phyloP scores from a whole-genome alignment of 1,139 yeast species.

The Debaryomyces sp. region DNA sequence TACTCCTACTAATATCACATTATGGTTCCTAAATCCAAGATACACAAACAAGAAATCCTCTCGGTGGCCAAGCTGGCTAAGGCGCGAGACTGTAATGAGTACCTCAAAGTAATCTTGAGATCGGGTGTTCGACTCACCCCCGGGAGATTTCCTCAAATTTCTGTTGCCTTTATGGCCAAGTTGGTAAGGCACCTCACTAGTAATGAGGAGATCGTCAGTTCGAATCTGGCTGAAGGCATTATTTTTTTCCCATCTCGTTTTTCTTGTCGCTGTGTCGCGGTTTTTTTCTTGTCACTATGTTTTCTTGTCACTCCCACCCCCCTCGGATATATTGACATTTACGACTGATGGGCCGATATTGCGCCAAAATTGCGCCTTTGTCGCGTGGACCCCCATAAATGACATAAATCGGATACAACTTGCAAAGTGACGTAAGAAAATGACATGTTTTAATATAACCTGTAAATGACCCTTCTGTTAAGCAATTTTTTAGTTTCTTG shows the following conservation, averaged over 20 bases:
- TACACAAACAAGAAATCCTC: conserved; percentile 34
- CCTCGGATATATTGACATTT: not conserved
- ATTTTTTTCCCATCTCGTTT: too few species aligned
- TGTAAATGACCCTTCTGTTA: not conserved
- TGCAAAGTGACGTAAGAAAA: not conserved
- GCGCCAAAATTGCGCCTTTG: not conserved
- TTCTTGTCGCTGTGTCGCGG: too few species aligned
- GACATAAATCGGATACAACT: not conserved
- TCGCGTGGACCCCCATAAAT: not conserved
- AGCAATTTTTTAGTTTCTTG: conserved; percentile 7
- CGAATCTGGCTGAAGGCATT: conserved; percentile 79
- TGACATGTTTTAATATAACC: conserved; percentile 2
- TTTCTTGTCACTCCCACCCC: not conserved
- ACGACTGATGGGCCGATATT: not conserved
- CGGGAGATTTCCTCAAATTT: conserved; percentile 52
- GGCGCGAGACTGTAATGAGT: conserved; percentile 78
- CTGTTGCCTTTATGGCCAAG: conserved; percentile 65
- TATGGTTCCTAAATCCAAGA: not conserved
- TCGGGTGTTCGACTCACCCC: conserved; percentile 88
- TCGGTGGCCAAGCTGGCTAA: conserved; percentile 80
- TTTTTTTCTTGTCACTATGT: conserved; percentile 16
- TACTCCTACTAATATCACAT: not conserved
- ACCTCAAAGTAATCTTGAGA: conserved; percentile 64
- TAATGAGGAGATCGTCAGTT: conserved; percentile 88
- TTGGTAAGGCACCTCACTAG: conserved; percentile 92